A percentile compares a stretch with the other conserved stretches of the same genome.
phyloP scores from a whole-genome alignment of 202 grass and related monocot species.

The Digitaria exilis region DNA sequence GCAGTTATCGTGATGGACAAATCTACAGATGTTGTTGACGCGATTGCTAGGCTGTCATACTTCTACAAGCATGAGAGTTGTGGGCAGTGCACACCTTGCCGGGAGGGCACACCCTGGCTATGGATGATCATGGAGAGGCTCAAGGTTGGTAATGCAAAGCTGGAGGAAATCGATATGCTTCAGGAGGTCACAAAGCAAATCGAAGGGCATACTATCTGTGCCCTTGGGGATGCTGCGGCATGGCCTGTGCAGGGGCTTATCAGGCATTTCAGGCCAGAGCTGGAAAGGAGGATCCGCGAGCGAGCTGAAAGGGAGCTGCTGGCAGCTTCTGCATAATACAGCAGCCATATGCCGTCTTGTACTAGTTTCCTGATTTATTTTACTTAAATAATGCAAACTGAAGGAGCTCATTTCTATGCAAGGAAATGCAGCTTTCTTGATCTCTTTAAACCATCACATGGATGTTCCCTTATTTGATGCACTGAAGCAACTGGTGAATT shows the following conservation, averaged over 20 bases:
- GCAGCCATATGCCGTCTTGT: not conserved
- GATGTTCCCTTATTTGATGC: slow-evolving; percentile 55
- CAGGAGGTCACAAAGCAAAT: slow-evolving; percentile 98
- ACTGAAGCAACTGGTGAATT: slow-evolving; percentile 35
- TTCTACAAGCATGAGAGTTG: slow-evolving; percentile 99
- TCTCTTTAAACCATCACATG: slow-evolving; percentile 48
- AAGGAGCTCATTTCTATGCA: slow-evolving; percentile 57
- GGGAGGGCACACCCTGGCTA: slow-evolving; percentile 89
- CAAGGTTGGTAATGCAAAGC: slow-evolving; percentile 86
- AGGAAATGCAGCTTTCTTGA: slow-evolving; percentile 50
- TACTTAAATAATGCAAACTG: slow-evolving; percentile 71
- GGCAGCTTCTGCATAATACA: slow-evolving; percentile 69
- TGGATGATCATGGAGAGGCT: slow-evolving; percentile 99
- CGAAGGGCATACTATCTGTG: slow-evolving; percentile 90
- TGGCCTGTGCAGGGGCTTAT: slow-evolving; percentile 96
- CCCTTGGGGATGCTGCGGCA: slow-evolving; percentile 89
- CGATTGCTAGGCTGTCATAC: slow-evolving; percentile 89
- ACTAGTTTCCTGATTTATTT: slow-evolving; percentile 54
- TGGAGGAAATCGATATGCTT: slow-evolving; percentile 98
- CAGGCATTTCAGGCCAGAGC: slow-evolving; percentile 95
- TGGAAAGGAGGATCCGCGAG: slow-evolving; percentile 86
- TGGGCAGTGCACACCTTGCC: slow-evolving; percentile 92
- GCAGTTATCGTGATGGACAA: slow-evolving; percentile 99
- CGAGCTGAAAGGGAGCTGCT: slow-evolving; percentile 84
- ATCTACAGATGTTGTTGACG: slow-evolving; percentile 92